phyloP scores from a whole-genome alignment of 2,329 filamentous ascomycete species.

The Claviceps monticola region DNA sequence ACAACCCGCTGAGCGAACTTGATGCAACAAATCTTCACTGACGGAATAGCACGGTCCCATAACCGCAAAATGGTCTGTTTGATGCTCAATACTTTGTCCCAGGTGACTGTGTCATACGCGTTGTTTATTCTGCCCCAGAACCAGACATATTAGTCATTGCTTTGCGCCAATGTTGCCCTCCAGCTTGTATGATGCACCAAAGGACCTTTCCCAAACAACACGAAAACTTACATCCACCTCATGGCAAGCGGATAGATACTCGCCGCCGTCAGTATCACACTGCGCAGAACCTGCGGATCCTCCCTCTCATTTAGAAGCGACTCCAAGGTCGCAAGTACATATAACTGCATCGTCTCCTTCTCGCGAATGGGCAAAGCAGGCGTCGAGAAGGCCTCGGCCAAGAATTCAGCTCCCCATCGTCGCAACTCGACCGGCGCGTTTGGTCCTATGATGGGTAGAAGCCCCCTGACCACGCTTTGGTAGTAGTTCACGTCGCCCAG shows the following conservation, averaged over 20 bases:
- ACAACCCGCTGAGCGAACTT: conserved; percentile 95
- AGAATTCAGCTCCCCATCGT: conserved; percentile 91
- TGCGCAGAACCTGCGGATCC: conserved; percentile 70
- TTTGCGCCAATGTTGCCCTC: not conserved
- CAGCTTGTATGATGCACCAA: not conserved
- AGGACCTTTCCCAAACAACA: conserved; percentile 17
- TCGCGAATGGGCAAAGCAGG: conserved; percentile 64
- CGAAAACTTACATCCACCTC: conserved; percentile 76
- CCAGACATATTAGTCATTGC: not conserved
- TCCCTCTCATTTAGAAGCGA: conserved; percentile 56
- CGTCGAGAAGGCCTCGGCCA: conserved; percentile 90
- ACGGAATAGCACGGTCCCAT: conserved; percentile 68
- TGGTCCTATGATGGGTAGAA: conserved; percentile 79
- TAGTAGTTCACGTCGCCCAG: conserved; percentile 81
- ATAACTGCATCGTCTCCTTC: conserved; percentile 68
- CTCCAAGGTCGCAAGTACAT: conserved; percentile 65
- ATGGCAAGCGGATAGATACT: conserved; percentile 89
- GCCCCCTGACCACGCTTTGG: conserved; percentile 77
- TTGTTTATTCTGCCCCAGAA: conserved; percentile 61
- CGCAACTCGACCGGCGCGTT: conserved; percentile 65
- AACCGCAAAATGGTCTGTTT: conserved; percentile 79
- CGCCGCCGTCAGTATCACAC: conserved; percentile 73
- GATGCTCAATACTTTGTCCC: conserved; percentile 79
- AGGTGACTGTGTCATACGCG: conserved; percentile 64
- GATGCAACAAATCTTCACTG: conserved; percentile 84